These are phyloP conservation scores for Cicer chorassanicum DNA, from an alignment of 306 rosid species.

Conservation along the genomic window DNA sequence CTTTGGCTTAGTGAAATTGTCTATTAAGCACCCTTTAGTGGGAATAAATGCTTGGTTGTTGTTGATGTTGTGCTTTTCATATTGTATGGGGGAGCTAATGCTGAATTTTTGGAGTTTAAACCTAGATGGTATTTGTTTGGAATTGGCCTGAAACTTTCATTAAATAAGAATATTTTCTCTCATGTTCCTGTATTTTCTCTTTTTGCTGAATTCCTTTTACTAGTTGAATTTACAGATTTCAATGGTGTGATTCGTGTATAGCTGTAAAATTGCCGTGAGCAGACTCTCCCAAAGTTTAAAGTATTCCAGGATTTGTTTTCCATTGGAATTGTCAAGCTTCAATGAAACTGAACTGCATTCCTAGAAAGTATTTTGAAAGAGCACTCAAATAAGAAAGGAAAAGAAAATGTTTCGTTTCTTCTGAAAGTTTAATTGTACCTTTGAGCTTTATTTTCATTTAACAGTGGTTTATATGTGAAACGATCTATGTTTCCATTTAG, in stretches of 20 bases:
- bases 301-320: neutral
- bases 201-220: neutral
- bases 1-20: neutral
- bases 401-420: neutral
- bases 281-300: constrained; percentile 16
- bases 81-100: neutral
- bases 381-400: neutral
- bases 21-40: neutral
- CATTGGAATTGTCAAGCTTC: neutral
- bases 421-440: neutral
- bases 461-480: constrained; percentile 3
- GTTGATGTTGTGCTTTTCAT: constrained; percentile 15
- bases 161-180: neutral
- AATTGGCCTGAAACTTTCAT: neutral
- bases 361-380: constrained; percentile 27
- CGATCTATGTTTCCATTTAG: constrained; percentile 30
- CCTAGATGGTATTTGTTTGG: neutral
- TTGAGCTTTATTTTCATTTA: constrained; percentile 19
- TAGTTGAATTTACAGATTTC: constrained; percentile 18
- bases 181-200: neutral
- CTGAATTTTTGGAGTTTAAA: constrained; percentile 1
- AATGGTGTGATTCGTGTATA: neutral
- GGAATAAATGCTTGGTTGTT: constrained; percentile 36
- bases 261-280: constrained; percentile 15
- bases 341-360: constrained; percentile 12